A percentile compares a stretch with the other conserved stretches of the same genome.
These are phyloP conservation scores for Cydonia oblonga DNA, from an alignment of 331 rosid genomes.

Conservation along the genomic window DNA sequence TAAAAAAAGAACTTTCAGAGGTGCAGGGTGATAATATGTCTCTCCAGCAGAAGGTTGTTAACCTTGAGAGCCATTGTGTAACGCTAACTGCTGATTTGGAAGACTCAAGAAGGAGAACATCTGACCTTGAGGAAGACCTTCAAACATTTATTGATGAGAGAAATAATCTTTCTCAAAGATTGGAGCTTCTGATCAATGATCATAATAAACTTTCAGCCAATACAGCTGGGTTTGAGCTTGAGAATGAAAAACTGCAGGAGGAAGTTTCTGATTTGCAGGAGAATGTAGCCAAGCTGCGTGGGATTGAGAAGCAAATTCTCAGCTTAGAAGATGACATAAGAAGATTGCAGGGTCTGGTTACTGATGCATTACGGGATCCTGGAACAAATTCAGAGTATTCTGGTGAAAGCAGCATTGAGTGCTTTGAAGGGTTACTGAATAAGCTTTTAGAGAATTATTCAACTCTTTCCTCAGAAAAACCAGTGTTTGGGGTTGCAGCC, in stretches of 20 bases:
- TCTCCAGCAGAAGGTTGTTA: constrained; percentile 61
- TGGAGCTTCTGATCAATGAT: constrained; percentile 38
- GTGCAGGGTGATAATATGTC: constrained; percentile 52
- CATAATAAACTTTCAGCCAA: constrained; percentile 35
- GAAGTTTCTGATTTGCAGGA: constrained; percentile 43
- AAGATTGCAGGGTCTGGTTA: constrained; percentile 46
- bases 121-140: constrained; percentile 50
- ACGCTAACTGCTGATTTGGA: constrained; percentile 65
- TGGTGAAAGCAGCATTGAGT: constrained; percentile 45
- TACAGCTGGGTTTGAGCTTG: constrained; percentile 40
- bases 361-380: constrained; percentile 47
- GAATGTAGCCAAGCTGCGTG: constrained; percentile 36
- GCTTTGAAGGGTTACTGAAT: constrained; percentile 51
- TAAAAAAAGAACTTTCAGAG: constrained; percentile 55
- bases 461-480: constrained; percentile 26
- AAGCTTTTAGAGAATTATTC: constrained; percentile 53
- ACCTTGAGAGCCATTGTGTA: constrained; percentile 58
- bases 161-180: constrained; percentile 47
- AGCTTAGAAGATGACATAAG: constrained; percentile 39
- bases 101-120: constrained; percentile 45
- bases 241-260: constrained; percentile 43
- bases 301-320: constrained; percentile 31
- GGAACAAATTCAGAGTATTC: constrained; percentile 32
- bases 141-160: constrained; percentile 39
- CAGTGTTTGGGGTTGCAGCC: constrained; percentile 20